A percentile compares a stretch with the other conserved stretches of the same genome.
These are phyloP conservation scores for Colletotrichum navitas DNA, from an alignment of 2,329 filamentous ascomycete species.

Conservation along the genomic window DNA sequence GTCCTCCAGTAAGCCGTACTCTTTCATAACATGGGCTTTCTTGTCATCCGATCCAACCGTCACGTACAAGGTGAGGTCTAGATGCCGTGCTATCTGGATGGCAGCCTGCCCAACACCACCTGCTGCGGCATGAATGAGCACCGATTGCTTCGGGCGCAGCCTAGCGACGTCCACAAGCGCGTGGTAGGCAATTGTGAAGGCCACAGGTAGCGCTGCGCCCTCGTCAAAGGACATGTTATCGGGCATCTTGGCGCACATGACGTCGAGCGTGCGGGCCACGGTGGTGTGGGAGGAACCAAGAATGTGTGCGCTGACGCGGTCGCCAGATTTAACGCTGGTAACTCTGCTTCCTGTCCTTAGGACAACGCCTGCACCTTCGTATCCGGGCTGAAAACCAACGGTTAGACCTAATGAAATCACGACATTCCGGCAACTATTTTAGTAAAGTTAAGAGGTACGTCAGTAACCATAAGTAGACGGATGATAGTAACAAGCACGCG, in stretches of 20 bases:
- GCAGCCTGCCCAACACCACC: constrained; percentile 45
- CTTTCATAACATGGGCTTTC: constrained; percentile 44
- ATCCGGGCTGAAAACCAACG: too few species aligned
- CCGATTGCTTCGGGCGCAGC: constrained; percentile 44
- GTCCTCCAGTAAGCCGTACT: constrained; percentile 44
- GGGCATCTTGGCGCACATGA: constrained; percentile 47
- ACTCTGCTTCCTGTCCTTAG: too few species aligned
- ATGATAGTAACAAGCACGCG: too few species aligned
- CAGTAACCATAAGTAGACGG: too few species aligned
- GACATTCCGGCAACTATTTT: too few species aligned
- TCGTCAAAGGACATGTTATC: constrained; percentile 51
- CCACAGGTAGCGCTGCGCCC: constrained; percentile 45
- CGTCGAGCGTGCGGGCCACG: constrained; percentile 3
- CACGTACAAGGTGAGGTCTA: constrained; percentile 50
- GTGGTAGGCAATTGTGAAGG: constrained; percentile 51
- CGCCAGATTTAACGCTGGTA: too few species aligned
- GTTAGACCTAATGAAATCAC: too few species aligned
- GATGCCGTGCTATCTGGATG: constrained; percentile 45
- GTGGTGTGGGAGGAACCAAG: too few species aligned
- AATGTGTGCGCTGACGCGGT: too few species aligned
- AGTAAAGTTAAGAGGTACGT: too few species aligned
- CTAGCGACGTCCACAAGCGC: constrained; percentile 49
- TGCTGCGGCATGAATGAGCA: constrained; percentile 46
- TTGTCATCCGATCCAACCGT: constrained; percentile 52
- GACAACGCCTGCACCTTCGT: too few species aligned